Evolutionary conservation across 345 rosid genomes (phyloP).

Genomic region (Cardamine resedifolia): DNA sequence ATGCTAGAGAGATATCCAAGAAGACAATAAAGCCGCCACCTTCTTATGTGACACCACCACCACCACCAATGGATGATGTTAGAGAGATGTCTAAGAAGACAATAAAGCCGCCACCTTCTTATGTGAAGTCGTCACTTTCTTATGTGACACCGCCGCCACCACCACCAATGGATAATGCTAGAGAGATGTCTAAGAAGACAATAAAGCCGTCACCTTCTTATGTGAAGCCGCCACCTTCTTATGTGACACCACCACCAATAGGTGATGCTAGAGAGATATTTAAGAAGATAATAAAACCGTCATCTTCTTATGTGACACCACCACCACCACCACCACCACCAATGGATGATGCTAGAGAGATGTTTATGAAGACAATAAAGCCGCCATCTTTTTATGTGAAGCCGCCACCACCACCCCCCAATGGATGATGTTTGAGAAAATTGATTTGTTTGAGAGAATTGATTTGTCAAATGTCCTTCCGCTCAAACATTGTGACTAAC

Average conservation of each 20-base stretch:
- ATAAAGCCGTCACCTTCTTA: not conserved
- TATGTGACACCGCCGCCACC: no score
- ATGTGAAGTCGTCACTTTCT: no score
- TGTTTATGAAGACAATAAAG: not conserved
- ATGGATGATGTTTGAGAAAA: not conserved
- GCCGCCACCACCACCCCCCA: not conserved
- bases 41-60: no score
- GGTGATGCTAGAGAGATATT: not conserved
- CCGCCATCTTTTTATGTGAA: not conserved
- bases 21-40: no score
- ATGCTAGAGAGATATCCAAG: no score
- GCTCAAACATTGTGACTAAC: not conserved
- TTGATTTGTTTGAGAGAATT: no score
- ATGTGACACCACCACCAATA: not conserved
- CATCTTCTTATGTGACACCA: not conserved
- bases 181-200: no score
- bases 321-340: not conserved
- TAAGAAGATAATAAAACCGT: no score
- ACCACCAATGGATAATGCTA: not conserved
- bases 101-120: no score
- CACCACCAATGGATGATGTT: no score
- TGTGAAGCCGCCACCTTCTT: not conserved
- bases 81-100: no score
- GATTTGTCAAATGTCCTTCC: not conserved
- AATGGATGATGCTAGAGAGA: not conserved